Base-by-base conservation (phyloP, 2,329 filamentous ascomycete genomes). In the Ustulina deusta region DNA sequence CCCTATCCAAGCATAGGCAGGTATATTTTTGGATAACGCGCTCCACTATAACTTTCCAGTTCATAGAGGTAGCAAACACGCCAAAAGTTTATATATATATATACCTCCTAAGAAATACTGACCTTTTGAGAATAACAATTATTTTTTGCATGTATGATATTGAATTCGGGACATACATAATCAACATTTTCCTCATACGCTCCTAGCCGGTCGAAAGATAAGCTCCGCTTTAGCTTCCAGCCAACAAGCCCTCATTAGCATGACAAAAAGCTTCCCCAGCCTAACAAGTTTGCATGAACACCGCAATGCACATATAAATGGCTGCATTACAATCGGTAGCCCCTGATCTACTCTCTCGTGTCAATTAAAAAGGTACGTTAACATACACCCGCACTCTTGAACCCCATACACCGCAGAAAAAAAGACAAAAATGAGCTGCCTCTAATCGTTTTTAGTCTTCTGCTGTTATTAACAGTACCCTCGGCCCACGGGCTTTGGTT, bases 331-430 rank as follows among this genome's bases (percentile, higher is more conserved):
- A 56, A 20, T 40, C 22, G 52, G 22, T 56, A 56, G 34, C 52
- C 34, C 27, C 54, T 13, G 42, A 13, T 42, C 29, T 56, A 56
- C 54, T 44, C 32, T 55, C 49, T 54, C 22, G n/a, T 55, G 22
- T 55, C 51, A 55, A 55, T 55, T 55, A 55, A 55, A 55, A 55
- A 55, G 49, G 51, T 55, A 40, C 32, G 51, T 55, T n/a, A n/a
- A n/a, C n/a, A n/a, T n/a, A n/a, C n/a, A n/a, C n/a, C 36, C 54
- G 54, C 42, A 42, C 54, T 36, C 54, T 42, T 11, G 54, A 42
- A 29, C 20, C 54, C 20, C 54, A 56, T 44, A 56, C n/a, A 42
- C 36, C 20, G 29, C 36, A 44, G 54, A 56, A 44, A 55, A 27
- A 55, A 56, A 25, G 36, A 56, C 54, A 56, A 32, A 29, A 56